Percentiles rank a stretch among this genome's conserved stretches.
These are phyloP conservation scores for Udeniomyces megalosporus DNA, from an alignment of 768 basidiomycete genomes.

Conservation along the genomic window DNA sequence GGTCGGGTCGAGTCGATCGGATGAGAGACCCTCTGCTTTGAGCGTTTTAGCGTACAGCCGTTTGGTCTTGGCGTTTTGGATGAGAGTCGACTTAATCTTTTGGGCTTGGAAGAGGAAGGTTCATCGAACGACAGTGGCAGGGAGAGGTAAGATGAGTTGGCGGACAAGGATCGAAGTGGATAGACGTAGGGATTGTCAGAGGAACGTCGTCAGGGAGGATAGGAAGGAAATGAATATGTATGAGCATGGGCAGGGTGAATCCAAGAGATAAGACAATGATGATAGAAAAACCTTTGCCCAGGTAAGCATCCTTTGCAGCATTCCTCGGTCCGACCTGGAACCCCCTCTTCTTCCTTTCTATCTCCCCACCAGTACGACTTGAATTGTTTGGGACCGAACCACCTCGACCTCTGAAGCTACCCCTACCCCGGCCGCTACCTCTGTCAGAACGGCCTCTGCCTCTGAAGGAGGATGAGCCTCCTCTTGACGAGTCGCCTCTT, in stretches of 20 bases:
- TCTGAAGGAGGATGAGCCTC: no score
- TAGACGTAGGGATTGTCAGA: neutral
- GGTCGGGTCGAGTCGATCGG: neutral
- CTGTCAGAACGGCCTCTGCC: no score
- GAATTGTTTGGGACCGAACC: no score
- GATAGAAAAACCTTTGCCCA: slow-evolving; percentile 31
- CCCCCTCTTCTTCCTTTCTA: slow-evolving; percentile 18
- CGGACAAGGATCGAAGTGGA: neutral
- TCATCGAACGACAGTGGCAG: neutral
- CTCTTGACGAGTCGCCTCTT: no score
- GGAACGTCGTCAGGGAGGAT: neutral
- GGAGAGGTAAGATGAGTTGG: neutral
- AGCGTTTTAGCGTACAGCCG: slow-evolving; percentile 11
- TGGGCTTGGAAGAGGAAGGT: slow-evolving; percentile 2
- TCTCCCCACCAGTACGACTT: slow-evolving; percentile 5
- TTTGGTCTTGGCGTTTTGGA: slow-evolving; percentile 15
- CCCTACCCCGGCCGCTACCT: no score
- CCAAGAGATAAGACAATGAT: neutral
- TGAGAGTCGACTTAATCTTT: slow-evolving; percentile 14
- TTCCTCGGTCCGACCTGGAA: slow-evolving; percentile 29
- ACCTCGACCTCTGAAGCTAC: slow-evolving; percentile 17
- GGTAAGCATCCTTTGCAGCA: slow-evolving; percentile 29
- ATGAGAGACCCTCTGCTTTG: slow-evolving; percentile 11
- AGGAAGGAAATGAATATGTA: neutral
- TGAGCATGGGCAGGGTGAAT: neutral